phyloP scores from a whole-genome alignment of 2,329 filamentous ascomycete genomes.

The Fonsecaea erecta region DNA sequence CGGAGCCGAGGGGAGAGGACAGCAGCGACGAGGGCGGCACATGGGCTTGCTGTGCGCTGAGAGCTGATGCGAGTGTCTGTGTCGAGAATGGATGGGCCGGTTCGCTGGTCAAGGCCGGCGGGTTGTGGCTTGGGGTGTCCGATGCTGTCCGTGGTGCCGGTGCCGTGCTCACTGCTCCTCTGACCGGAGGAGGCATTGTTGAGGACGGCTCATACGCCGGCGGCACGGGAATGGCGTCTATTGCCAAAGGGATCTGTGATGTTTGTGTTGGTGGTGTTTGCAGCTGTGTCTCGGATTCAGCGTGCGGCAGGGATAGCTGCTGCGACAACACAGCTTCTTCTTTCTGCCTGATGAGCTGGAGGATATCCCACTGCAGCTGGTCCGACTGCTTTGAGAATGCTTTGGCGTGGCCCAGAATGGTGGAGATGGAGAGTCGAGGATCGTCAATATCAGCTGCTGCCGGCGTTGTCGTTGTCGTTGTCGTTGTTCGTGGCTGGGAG shows the following conservation, averaged over 20 bases:
- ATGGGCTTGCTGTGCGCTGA: background rate
- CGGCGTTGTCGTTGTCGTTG: background rate
- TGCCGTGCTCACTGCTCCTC: background rate
- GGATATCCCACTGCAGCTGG: constrained; percentile 8
- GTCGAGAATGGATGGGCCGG: background rate
- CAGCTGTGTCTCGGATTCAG: background rate
- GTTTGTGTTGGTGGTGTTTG: background rate
- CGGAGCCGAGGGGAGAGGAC: background rate
- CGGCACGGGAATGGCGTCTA: background rate
- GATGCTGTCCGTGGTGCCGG: background rate
- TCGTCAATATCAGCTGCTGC: background rate
- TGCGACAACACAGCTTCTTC: constrained; percentile 14
- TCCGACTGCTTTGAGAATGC: constrained; percentile 20
- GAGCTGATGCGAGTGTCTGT: background rate
- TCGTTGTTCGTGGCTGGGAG: background rate
- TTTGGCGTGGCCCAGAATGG: constrained; percentile 26
- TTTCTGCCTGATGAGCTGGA: constrained; percentile 6
- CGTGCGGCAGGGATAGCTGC: background rate
- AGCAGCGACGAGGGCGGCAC: background rate
- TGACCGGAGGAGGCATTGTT: background rate
- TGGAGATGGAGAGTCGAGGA: constrained; percentile 2
- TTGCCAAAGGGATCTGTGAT: background rate
- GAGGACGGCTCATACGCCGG: background rate
- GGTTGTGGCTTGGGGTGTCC: background rate
- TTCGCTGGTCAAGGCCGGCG: background rate